A percentile compares a stretch with the other conserved stretches of the same genome.
Conservation (phyloP, 2,329 filamentous ascomycete genomes). For the Lecanicillium sp. region DNA sequence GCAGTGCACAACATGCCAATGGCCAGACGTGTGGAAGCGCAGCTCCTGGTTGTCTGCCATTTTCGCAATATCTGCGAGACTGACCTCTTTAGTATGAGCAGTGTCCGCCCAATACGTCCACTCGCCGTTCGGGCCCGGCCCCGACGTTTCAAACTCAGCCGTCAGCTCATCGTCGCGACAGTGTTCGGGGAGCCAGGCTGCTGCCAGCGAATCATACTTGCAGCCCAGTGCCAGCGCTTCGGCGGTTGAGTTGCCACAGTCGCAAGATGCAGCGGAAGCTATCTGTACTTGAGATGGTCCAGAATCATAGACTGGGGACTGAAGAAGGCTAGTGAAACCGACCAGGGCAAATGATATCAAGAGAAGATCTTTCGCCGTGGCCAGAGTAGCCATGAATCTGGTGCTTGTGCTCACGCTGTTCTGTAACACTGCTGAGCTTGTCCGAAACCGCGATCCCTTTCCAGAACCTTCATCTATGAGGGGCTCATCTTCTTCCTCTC, state of each 20-base stretch:
- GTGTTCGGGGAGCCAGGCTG: conserved; percentile 29
- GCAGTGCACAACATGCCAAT: conserved; percentile 29
- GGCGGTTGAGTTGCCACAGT: conserved; percentile 25
- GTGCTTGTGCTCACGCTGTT: no score
- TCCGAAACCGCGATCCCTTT: no score
- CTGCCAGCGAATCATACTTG: conserved; percentile 28
- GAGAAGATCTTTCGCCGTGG: no score
- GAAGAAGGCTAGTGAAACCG: no score
- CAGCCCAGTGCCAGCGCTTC: conserved; percentile 25
- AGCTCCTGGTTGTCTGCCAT: conserved; percentile 15
- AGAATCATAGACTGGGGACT: no score
- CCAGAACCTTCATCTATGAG: no score
- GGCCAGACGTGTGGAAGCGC: conserved; percentile 17
- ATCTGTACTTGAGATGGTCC: no score
- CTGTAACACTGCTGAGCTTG: no score
- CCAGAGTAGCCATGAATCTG: no score
- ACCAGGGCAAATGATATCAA: no score
- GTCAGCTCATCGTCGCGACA: conserved; percentile 30
- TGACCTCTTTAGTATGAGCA: conserved; percentile 19
- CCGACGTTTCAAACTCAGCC: conserved; percentile 25
- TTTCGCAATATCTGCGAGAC: conserved; percentile 17
- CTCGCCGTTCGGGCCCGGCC: conserved; percentile 23
- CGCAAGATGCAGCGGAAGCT: no score
- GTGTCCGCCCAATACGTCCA: conserved; percentile 29
- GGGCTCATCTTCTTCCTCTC: no score